A percentile compares a stretch with the other conserved stretches of the same genome.
These are phyloP conservation scores for Phylloporus sp. DNA, from an alignment of 768 basidiomycete species.

Conservation along the genomic window DNA sequence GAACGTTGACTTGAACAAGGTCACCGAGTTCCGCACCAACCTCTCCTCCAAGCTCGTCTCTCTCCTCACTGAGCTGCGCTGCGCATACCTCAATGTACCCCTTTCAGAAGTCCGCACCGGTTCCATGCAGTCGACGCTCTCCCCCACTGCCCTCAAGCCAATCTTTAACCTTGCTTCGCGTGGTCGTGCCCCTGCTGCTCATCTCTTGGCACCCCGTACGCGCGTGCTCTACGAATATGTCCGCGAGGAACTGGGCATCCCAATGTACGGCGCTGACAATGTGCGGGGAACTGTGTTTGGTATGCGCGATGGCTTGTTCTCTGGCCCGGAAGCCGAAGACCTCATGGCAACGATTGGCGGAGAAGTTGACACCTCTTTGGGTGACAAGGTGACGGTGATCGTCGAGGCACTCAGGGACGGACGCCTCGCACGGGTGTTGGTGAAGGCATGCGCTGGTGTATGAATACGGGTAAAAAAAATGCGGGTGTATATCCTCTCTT, in stretches of 20 bases:
- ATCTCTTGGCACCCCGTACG: conserved; percentile 50
- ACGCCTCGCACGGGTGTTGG: conserved; percentile 56
- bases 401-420: conserved; percentile 80
- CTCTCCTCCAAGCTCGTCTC: conserved; percentile 14
- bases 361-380: conserved; percentile 50
- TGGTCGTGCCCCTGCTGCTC: conserved; percentile 65
- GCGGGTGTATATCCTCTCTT: not conserved
- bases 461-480: conserved; percentile 2
- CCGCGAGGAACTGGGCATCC: conserved; percentile 63
- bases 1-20: conserved; percentile 17
- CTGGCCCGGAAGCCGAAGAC: conserved; percentile 29
- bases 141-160: conserved; percentile 25
- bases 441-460: conserved; percentile 42
- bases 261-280: conserved; percentile 80
- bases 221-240: conserved; percentile 76
- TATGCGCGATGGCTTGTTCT: conserved; percentile 26
- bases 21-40: conserved; percentile 21
- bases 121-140: conserved; percentile 3
- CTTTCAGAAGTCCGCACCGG: conserved; percentile 19
- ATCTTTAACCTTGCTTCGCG: conserved; percentile 42
- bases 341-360: conserved; percentile 30
- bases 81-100: conserved; percentile 27
- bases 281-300: conserved; percentile 56
- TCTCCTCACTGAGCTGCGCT: conserved; percentile 26
- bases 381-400: conserved; percentile 69